A percentile compares a stretch with the other conserved stretches of the same genome.
Evolutionary conservation across 495 filamentous ascomycete species (phyloP).

Genomic region (Penicillium ochrochloron): DNA sequence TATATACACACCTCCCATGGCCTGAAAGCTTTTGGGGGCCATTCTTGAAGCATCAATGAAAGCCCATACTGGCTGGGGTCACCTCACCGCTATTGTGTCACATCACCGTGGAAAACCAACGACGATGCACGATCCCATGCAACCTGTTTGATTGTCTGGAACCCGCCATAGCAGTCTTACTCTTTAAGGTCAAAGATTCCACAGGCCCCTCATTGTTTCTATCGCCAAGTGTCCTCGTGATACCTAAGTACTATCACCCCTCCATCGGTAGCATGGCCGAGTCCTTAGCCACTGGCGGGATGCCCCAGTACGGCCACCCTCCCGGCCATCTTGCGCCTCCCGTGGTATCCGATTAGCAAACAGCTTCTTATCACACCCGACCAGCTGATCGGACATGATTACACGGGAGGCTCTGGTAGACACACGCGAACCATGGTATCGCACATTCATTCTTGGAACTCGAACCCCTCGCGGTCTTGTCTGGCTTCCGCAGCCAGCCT

Average conservation of each 20-base stretch:
- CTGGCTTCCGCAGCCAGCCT: neutral
- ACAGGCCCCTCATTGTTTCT: neutral
- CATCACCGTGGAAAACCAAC: neutral
- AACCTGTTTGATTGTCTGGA: neutral
- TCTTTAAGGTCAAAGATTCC: neutral
- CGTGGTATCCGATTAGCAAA: conserved; percentile 7
- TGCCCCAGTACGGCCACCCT: conserved; percentile 19
- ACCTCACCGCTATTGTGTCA: neutral
- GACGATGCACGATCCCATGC: neutral
- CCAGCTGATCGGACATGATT: neutral
- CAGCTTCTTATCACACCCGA: conserved; percentile 15
- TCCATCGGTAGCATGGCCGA: conserved; percentile 14
- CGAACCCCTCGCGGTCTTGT: neutral
- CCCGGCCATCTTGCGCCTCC: conserved; percentile 14
- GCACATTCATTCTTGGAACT: neutral
- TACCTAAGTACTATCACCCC: neutral
- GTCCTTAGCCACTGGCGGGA: neutral
- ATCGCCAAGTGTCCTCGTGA: conserved; percentile 1
- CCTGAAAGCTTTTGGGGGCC: neutral
- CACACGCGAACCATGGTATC: conserved; percentile 2
- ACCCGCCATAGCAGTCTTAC: neutral
- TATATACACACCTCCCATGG: neutral
- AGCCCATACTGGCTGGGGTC: neutral
- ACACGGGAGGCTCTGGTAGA: neutral
- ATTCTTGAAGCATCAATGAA: neutral